Base-by-base conservation (phyloP, 352 stramenopile species). In the Pythium rishiriense region DNA sequence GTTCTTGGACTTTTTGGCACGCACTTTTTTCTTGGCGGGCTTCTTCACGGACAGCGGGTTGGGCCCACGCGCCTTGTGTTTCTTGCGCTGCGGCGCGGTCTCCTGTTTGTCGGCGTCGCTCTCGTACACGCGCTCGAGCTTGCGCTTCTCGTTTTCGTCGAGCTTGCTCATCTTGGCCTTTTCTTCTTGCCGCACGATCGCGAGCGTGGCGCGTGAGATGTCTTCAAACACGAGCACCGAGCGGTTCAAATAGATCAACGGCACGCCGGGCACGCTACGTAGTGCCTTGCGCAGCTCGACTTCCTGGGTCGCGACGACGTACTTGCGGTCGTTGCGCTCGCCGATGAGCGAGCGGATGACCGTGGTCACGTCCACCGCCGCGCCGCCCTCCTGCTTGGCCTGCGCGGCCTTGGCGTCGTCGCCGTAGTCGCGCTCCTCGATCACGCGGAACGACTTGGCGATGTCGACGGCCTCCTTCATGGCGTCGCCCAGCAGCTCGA, bases 161-260 rank as follows among this genome's bases (percentile, higher is more conserved):
- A 95, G 70, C 62, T 85, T 88, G 54, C 77, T 64, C 69, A 79
- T 75, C 56, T 90, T 91, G 45, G 65, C 66, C 48, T 89, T 88
- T 53, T 95, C 86, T 31, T 93, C 77, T 55, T 92, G 76, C 4
- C 86, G 84, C 37, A 91, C 83, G 66, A 95, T 93, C 25, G 80
- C 75, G 24, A 95, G 66, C 53, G 87, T 95, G 4, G 85, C 81
- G 11, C 74, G 67, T 33, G 81, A 92, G 39, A 94, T 90, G 57
- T 93, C 83, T 62, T 95, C 87, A 58, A 95, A 95, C 61, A 95
- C 87, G 19, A 95, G 73, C 69, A 94, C 85, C 5, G 87, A 93
- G 29, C 87, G 85, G 69, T 95, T 95, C 21, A 95, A 62, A 72
- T 95, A 95, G 43, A 95, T 68, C n/a, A 95, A 79, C 51, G 87